Percentiles rank a stretch among this genome's conserved stretches.
Evolutionary conservation across 1,139 yeast species (phyloP).

Genomic region (Taphrina populina): DNA sequence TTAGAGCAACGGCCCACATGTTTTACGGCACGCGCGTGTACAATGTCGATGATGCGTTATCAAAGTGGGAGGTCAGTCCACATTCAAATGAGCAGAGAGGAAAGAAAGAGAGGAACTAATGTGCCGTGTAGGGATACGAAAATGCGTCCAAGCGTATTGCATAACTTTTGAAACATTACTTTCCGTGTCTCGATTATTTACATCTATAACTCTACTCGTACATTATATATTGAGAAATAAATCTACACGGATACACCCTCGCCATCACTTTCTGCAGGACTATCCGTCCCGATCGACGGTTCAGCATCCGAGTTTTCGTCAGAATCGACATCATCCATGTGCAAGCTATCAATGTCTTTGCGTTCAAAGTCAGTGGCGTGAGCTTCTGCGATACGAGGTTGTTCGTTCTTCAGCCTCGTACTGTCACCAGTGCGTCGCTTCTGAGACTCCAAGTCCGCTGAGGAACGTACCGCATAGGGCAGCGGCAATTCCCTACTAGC

Average conservation of each 20-base stretch:
- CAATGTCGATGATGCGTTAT: constrained; percentile 8
- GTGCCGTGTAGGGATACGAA: neutral
- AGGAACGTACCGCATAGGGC: constrained; percentile 26
- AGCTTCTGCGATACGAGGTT: constrained; percentile 19
- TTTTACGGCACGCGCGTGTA: constrained; percentile 18
- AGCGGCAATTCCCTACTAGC: constrained; percentile 84
- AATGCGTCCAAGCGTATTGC: neutral
- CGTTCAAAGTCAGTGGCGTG: constrained; percentile 31
- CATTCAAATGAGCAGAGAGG: neutral
- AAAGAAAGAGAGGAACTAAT: too few relatives aligned
- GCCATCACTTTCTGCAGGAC: constrained; percentile 14
- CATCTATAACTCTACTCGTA: too few relatives aligned
- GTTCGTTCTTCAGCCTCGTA: constrained; percentile 13
- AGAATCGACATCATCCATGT: constrained; percentile 23
- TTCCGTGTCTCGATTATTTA: too few relatives aligned
- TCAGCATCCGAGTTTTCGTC: constrained; percentile 13
- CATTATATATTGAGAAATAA: too few relatives aligned
- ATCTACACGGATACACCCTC: too few relatives aligned
- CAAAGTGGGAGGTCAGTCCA: constrained; percentile 15
- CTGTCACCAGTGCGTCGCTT: constrained; percentile 8
- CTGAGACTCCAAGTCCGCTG: constrained; percentile 11
- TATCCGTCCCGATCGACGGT: constrained; percentile 2
- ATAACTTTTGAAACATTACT: too few relatives aligned
- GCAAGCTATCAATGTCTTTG: constrained; percentile 1
- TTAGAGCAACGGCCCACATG: constrained; percentile 18